Evolutionary conservation across 345 rosid species (phyloP).

Genomic region (Lagerstroemia speciosa): DNA sequence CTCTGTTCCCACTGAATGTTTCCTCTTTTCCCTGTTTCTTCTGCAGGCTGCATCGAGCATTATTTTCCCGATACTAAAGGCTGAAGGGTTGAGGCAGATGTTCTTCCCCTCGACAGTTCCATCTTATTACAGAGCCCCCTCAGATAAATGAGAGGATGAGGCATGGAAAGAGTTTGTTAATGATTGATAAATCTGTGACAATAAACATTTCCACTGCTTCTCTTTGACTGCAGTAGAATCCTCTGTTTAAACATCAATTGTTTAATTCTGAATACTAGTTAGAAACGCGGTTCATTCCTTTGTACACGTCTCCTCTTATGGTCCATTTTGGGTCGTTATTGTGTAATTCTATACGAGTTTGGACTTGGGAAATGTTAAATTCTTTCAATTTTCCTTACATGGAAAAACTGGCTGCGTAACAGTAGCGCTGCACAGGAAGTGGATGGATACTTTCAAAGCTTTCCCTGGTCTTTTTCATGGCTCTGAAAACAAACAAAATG

Average conservation of each 20-base stretch:
- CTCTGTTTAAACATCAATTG: not conserved
- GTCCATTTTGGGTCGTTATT: no score
- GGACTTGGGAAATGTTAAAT: no score
- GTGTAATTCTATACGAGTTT: no score
- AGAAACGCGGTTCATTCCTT: not conserved
- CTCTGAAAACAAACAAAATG: no score
- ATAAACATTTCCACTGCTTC: not conserved
- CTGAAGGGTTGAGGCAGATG: conserved; percentile 22
- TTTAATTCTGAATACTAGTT: not conserved
- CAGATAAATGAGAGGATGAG: not conserved
- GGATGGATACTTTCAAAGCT: no score
- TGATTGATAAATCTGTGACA: not conserved
- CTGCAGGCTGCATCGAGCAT: conserved; percentile 15
- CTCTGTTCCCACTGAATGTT: not conserved
- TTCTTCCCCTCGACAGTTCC: conserved; percentile 11
- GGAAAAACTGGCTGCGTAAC: no score
- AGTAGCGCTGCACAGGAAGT: no score
- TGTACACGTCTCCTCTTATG: not conserved
- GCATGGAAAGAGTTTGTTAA: not conserved
- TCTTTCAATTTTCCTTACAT: no score
- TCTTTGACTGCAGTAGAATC: not conserved
- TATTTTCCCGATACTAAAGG: conserved; percentile 17
- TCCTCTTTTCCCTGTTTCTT: not conserved
- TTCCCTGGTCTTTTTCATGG: no score
- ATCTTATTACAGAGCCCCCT: conserved; percentile 13